These are phyloP conservation scores for Phytomonas francai DNA, from an alignment of 208 protist genomes.

Conservation along the genomic window DNA sequence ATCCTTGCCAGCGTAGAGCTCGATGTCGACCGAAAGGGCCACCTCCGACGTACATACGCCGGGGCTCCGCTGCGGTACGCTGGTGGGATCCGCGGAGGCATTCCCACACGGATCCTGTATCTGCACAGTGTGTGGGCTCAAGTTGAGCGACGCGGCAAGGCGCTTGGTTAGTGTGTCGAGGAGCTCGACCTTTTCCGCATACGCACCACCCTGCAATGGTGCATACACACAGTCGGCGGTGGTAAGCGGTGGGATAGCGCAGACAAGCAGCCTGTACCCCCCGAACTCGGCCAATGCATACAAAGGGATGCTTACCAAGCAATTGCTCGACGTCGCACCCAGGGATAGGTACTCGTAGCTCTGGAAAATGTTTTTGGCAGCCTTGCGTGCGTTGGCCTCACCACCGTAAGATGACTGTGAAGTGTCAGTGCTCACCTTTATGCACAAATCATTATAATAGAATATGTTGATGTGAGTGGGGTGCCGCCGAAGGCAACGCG, in stretches of 20 bases:
- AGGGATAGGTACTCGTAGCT: slow-evolving; percentile 27
- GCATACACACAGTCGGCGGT: slow-evolving; percentile 18
- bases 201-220: slow-evolving; percentile 3
- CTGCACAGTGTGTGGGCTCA: slow-evolving; percentile 25
- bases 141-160: slow-evolving; percentile 22
- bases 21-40: slow-evolving; percentile 8
- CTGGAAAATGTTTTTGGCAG: slow-evolving; percentile 22
- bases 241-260: slow-evolving; percentile 40
- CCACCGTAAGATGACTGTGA: slow-evolving; percentile 31
- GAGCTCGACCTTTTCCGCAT: slow-evolving; percentile 8
- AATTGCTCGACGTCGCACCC: slow-evolving; percentile 26
- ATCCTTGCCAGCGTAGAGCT: slow-evolving; percentile 46
- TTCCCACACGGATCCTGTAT: background rate
- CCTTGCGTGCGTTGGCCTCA: slow-evolving; percentile 18
- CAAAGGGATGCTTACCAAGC: slow-evolving; percentile 42
- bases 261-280: slow-evolving; percentile 44
- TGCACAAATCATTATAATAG: slow-evolving; percentile 32
- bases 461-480: slow-evolving; percentile 20
- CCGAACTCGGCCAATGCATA: slow-evolving; percentile 41
- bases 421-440: slow-evolving; percentile 46
- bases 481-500: slow-evolving; percentile 18
- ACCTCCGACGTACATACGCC: slow-evolving; percentile 16
- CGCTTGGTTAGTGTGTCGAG: slow-evolving; percentile 4
- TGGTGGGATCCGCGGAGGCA: background rate
- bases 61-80: background rate